phyloP scores from a whole-genome alignment of 2,329 filamentous ascomycete species.

The Fusarium guadeloupense region DNA sequence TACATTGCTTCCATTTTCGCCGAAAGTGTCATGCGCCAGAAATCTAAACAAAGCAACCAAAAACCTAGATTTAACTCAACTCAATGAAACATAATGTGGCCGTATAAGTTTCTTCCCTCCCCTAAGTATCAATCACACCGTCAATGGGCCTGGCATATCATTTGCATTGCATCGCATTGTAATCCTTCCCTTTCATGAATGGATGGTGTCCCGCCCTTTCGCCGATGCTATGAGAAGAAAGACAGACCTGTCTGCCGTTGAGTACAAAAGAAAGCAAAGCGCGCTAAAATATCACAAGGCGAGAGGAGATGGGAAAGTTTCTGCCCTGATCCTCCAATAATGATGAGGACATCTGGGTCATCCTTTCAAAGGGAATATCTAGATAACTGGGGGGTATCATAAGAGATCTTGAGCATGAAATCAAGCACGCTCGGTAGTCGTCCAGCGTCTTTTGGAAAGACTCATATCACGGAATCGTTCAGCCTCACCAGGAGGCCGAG shows the following conservation, averaged over 20 bases:
- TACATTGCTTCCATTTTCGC: constrained; percentile 17
- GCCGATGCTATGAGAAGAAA: constrained; percentile 40
- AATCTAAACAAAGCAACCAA: background rate
- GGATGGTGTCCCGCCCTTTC: constrained; percentile 34
- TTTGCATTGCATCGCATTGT: constrained; percentile 6
- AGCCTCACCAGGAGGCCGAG: constrained; percentile 55
- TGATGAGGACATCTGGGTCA: constrained; percentile 12
- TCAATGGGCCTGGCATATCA: constrained; percentile 8
- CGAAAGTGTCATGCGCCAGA: constrained; percentile 3
- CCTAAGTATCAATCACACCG: constrained; percentile 28
- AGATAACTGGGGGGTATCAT: constrained; percentile 11
- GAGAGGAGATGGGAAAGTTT: constrained; percentile 16
- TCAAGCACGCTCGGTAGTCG: constrained; percentile 58
- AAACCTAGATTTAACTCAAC: background rate
- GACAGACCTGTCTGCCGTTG: constrained; percentile 36
- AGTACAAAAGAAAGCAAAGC: constrained; percentile 34
- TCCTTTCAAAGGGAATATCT: constrained; percentile 14
- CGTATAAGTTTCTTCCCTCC: constrained; percentile 2
- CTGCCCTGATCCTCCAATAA: constrained; percentile 5
- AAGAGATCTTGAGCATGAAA: background rate
- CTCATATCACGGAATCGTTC: constrained; percentile 58
- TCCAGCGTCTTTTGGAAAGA: constrained; percentile 64
- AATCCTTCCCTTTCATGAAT: constrained; percentile 19
- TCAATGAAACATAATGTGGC: constrained; percentile 10
- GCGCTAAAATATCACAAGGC: constrained; percentile 33